Evolutionary conservation across 164 flowering plant genomes (phyloP).

Genomic region (Dillenia turbinata): DNA sequence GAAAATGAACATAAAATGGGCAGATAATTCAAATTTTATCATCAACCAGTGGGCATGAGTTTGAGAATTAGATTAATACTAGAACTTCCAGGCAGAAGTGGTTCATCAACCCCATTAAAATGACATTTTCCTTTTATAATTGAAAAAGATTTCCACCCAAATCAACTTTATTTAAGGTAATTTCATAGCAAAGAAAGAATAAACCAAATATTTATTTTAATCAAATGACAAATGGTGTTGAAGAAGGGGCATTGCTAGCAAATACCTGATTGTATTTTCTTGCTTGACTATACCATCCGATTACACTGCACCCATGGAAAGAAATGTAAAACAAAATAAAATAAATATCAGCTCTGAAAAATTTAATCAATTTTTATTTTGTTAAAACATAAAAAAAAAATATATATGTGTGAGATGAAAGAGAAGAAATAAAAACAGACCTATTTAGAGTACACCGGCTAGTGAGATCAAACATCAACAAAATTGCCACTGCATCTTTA

Average conservation of each 20-base stretch:
- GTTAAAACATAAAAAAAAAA: too few species aligned
- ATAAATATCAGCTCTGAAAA: not conserved
- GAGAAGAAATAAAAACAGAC: conserved; percentile 22
- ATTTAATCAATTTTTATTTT: too few species aligned
- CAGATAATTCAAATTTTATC: too few species aligned
- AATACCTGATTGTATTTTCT: conserved; percentile 86
- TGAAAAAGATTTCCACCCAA: too few species aligned
- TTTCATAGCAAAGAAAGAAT: too few species aligned
- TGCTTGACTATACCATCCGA: conserved; percentile 80
- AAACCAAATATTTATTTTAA: too few species aligned
- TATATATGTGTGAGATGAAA: not conserved
- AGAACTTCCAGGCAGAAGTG: too few species aligned
- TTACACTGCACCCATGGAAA: conserved; percentile 46
- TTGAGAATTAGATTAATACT: not conserved
- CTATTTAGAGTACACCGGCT: conserved; percentile 83
- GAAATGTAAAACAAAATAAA: not conserved
- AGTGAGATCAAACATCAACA: conserved; percentile 93
- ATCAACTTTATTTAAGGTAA: too few species aligned
- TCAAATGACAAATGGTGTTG: too few species aligned
- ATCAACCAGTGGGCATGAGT: not conserved
- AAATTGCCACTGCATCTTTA: conserved; percentile 78
- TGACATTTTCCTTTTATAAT: too few species aligned
- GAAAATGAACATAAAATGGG: not conserved
- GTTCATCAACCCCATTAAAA: too few species aligned
- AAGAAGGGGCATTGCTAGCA: not conserved